A percentile compares a stretch with the other conserved stretches of the same genome.
These are phyloP conservation scores for Cupressus sempervirens DNA, from an alignment of 75 land plant species.

Conservation along the genomic window DNA sequence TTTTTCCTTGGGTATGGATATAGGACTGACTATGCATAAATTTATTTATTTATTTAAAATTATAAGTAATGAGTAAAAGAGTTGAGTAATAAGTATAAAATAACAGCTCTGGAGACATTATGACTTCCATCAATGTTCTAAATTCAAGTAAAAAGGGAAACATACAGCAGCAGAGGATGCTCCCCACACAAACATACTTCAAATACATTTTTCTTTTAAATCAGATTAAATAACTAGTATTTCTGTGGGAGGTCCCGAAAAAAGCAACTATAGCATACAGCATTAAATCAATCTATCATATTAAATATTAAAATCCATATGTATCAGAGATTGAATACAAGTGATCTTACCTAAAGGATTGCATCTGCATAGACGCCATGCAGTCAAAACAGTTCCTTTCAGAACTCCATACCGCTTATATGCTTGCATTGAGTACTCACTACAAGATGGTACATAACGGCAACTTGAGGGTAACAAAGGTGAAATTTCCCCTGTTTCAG, in stretches of 20 bases:
- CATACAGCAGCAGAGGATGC: not conserved
- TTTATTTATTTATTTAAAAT: too few species aligned
- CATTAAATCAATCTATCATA: not conserved
- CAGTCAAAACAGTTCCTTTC: slow-evolving; percentile 83
- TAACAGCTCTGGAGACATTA: too few species aligned
- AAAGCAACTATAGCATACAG: not conserved
- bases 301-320: not conserved
- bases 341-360: slow-evolving; percentile 77
- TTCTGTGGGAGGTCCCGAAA: not conserved
- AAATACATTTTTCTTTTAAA: not conserved
- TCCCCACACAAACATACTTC: not conserved
- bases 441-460: slow-evolving; percentile 87
- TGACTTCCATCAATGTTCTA: not conserved
- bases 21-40: too few species aligned
- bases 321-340: not conserved
- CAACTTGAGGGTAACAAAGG: slow-evolving; percentile 72
- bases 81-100: too few species aligned
- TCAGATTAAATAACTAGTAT: not conserved
- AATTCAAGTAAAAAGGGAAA: not conserved
- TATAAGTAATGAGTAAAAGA: too few species aligned
- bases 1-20: too few species aligned
- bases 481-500: slow-evolving; percentile 74
- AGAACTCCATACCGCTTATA: slow-evolving; percentile 82
- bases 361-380: slow-evolving; percentile 85
- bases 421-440: slow-evolving; percentile 91